A percentile compares a stretch with the other conserved stretches of the same genome.
These are phyloP conservation scores for Botrytis pseudocinerea DNA, from an alignment of 2,329 filamentous ascomycete genomes.

Conservation along the genomic window DNA sequence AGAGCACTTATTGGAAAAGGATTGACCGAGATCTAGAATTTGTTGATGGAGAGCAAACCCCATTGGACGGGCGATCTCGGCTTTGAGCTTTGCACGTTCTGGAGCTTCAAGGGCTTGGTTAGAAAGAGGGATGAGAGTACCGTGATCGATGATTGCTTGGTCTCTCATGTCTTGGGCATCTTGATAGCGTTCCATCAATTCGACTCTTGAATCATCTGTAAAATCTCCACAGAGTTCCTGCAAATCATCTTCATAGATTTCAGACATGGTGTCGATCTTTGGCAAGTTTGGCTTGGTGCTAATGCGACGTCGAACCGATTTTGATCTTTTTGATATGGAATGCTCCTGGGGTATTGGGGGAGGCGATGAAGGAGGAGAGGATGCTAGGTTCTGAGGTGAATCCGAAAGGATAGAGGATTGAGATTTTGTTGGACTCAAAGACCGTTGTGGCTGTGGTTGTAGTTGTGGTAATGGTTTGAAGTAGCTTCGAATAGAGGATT, in stretches of 20 bases:
- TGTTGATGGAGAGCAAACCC: constrained; percentile 18
- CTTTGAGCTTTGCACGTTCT: constrained; percentile 12
- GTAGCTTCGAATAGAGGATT: constrained; percentile 34
- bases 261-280: constrained; percentile 13
- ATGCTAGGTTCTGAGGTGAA: not conserved
- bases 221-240: constrained; percentile 14
- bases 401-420: constrained; percentile 19
- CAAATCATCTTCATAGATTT: constrained; percentile 3
- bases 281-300: constrained; percentile 27
- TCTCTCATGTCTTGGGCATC: constrained; percentile 19
- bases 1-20: constrained; percentile 23
- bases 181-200: not conserved
- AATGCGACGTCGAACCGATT: constrained; percentile 27
- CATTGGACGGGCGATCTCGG: not conserved
- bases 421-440: constrained; percentile 27
- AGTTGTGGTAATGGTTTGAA: constrained; percentile 33
- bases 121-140: not conserved
- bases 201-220: constrained; percentile 7
- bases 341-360: constrained; percentile 4
- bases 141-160: constrained; percentile 1
- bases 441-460: constrained; percentile 14
- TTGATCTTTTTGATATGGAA: constrained; percentile 26
- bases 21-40: constrained; percentile 29
- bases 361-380: constrained; percentile 9
- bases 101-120: constrained; percentile 3